Evolutionary conservation across 805 yeast genomes (phyloP).

Genomic region (Lachancea fermentati): DNA sequence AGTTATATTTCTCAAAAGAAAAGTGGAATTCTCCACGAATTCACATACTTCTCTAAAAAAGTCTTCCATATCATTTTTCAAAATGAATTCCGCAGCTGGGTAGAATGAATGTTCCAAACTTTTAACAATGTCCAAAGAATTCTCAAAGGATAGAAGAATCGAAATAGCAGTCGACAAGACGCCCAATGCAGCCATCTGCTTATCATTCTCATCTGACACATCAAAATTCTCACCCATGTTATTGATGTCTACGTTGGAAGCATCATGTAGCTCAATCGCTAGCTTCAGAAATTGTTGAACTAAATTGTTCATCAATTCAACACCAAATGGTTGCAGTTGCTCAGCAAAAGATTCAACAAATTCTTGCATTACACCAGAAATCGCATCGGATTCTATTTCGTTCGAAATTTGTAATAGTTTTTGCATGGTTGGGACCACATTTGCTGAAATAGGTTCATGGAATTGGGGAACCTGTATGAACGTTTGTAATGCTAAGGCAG

Average conservation of each 20-base stretch:
- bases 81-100: constrained; percentile 65
- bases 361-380: constrained; percentile 90
- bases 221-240: constrained; percentile 30
- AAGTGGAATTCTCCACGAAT: constrained; percentile 62
- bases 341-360: constrained; percentile 84
- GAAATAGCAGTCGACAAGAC: constrained; percentile 78
- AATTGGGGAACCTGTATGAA: constrained; percentile 61
- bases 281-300: constrained; percentile 69
- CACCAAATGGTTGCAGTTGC: constrained; percentile 86
- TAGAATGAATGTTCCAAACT: constrained; percentile 60
- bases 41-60: constrained; percentile 75
- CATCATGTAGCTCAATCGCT: constrained; percentile 65
- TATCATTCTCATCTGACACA: constrained; percentile 48
- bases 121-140: constrained; percentile 59
- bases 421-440: constrained; percentile 79
- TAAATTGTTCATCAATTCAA: constrained; percentile 56
- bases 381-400: constrained; percentile 78
- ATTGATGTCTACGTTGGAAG: constrained; percentile 41
- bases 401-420: constrained; percentile 67
- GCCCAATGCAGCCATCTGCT: constrained; percentile 77
- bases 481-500: constrained; percentile 81
- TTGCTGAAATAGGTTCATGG: constrained; percentile 57
- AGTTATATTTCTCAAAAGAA: constrained; percentile 53
- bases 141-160: constrained; percentile 75
- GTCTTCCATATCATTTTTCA: constrained; percentile 61